phyloP scores from a whole-genome alignment of 2,329 filamentous ascomycete genomes.

The Trematosphaeria pertusa region DNA sequence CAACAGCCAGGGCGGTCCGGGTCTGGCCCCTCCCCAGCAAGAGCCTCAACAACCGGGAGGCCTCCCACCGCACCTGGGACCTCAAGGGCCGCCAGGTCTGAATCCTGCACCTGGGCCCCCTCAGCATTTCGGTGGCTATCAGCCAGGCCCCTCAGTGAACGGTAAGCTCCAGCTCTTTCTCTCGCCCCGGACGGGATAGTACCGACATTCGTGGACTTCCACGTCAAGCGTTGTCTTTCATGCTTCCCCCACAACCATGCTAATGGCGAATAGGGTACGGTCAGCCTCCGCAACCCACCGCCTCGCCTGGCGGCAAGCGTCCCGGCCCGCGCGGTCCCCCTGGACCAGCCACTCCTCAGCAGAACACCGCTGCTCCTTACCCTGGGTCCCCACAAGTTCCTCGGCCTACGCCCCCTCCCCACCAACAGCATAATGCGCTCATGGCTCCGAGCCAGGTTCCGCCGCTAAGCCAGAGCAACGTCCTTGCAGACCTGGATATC shows the following conservation, averaged over 20 bases:
- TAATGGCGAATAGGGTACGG: conserved; percentile 68
- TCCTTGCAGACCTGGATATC: conserved; percentile 84
- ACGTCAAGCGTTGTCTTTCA: too few relatives aligned
- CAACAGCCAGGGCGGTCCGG: conserved; percentile 80
- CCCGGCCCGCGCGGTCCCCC: conserved; percentile 66
- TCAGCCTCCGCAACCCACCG: conserved; percentile 82
- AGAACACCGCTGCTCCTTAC: conserved; percentile 86
- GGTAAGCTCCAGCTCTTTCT: conserved; percentile 53
- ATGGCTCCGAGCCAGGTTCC: conserved; percentile 36
- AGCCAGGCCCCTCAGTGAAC: conserved; percentile 68
- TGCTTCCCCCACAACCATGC: too few relatives aligned
- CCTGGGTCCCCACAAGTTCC: conserved; percentile 83
- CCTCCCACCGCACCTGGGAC: conserved; percentile 69
- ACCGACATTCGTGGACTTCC: neutral
- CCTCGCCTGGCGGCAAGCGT: conserved; percentile 83
- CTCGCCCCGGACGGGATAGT: neutral
- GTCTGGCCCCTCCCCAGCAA: conserved; percentile 74
- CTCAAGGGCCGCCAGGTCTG: conserved; percentile 75
- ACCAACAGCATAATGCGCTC: conserved; percentile 46
- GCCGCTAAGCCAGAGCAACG: conserved; percentile 66
- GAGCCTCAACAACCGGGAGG: conserved; percentile 66
- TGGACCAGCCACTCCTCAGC: conserved; percentile 87
- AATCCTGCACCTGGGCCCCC: conserved; percentile 65
- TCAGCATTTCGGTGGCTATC: conserved; percentile 74
- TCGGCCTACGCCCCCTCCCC: conserved; percentile 74